These are phyloP conservation scores for Vigna hirtella DNA, from an alignment of 306 rosid species.

Conservation along the genomic window DNA sequence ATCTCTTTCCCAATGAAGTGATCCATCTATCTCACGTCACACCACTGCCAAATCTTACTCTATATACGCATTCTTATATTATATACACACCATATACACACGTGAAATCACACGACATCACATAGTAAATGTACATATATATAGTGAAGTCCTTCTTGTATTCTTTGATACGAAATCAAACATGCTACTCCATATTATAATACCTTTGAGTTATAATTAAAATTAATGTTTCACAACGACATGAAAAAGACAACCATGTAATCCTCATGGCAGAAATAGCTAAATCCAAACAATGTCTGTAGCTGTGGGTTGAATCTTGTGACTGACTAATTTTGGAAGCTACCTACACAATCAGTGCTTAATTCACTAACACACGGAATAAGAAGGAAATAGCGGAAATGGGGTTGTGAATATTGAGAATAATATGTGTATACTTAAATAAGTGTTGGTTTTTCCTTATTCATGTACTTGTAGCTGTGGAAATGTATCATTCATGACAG, in stretches of 20 bases:
- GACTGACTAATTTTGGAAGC: slow-evolving; percentile 35
- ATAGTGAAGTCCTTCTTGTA: slow-evolving; percentile 14
- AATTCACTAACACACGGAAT: background rate
- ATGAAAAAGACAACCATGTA: slow-evolving; percentile 37
- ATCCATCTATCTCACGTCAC: slow-evolving; percentile 50
- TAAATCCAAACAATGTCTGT: background rate
- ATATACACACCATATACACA: slow-evolving; percentile 38
- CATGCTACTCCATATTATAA: background rate
- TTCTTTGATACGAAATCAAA: slow-evolving; percentile 33
- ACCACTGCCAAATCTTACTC: background rate
- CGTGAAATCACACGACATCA: slow-evolving; percentile 35
- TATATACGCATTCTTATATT: slow-evolving; percentile 3
- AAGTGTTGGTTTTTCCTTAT: slow-evolving; percentile 3
- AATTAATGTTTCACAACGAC: slow-evolving; percentile 39
- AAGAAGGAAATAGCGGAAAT: slow-evolving; percentile 21
- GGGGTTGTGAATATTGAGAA: background rate
- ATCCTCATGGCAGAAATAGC: slow-evolving; percentile 15
- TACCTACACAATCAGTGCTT: slow-evolving; percentile 20
- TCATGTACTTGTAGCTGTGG: slow-evolving; percentile 21
- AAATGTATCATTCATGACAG: slow-evolving; percentile 29
- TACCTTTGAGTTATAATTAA: background rate
- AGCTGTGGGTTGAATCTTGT: slow-evolving; percentile 17
- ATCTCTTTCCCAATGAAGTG: slow-evolving; percentile 54
- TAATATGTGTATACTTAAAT: slow-evolving; percentile 16
- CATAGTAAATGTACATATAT: background rate